These are phyloP conservation scores for Wallacemonas rigidus DNA, from an alignment of 208 protist species.

Conservation along the genomic window DNA sequence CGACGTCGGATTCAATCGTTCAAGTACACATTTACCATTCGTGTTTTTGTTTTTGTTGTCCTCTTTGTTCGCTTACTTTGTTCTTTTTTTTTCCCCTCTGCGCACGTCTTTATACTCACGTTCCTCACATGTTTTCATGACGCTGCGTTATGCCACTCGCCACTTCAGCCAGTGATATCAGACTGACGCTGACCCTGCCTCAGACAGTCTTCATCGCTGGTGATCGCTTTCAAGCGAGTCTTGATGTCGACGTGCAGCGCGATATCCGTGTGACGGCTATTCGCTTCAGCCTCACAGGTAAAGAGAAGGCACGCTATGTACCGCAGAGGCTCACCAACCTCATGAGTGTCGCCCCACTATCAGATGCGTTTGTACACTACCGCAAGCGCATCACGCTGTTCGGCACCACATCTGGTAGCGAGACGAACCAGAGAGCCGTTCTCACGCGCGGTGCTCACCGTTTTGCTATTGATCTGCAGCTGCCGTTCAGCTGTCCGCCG, in stretches of 20 bases:
- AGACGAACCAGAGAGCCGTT: not conserved
- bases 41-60: constrained; percentile 4
- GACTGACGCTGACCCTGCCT: not conserved
- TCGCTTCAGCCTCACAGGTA: not conserved
- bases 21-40: too few species aligned
- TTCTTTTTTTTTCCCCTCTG: not conserved
- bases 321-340: not conserved
- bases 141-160: not conserved
- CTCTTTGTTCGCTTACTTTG: not conserved
- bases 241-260: not conserved
- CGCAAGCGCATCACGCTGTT: not conserved
- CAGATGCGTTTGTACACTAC: not conserved
- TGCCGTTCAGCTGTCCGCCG: not conserved
- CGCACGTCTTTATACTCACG: not conserved
- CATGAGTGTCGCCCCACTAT: not conserved
- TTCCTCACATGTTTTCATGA: not conserved
- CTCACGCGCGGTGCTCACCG: not conserved
- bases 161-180: constrained; percentile 1
- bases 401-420: not conserved
- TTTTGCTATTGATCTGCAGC: not conserved
- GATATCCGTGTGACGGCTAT: not conserved
- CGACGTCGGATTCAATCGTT: not conserved
- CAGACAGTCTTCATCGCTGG: not conserved
- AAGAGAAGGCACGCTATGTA: constrained; percentile 2
- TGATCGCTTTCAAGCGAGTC: not conserved